Conservation (phyloP, 2,329 filamentous ascomycete species). For the Cladosporium sp. region DNA sequence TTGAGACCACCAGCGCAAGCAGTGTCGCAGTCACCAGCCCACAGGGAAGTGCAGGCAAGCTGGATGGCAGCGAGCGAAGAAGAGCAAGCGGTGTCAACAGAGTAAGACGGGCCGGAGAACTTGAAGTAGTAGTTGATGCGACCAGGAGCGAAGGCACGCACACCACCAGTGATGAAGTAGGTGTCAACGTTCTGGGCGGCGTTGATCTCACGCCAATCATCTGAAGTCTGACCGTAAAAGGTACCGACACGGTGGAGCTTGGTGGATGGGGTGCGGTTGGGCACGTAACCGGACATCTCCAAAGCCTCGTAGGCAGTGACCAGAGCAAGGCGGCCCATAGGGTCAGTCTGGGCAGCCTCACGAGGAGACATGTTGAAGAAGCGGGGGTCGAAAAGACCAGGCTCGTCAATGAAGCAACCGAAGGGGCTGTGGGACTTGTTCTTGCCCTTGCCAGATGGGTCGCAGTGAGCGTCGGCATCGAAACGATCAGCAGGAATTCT, state of each 20-base stretch:
- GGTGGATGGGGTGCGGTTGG: conserved; percentile 70
- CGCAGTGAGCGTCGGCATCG: conserved; percentile 69
- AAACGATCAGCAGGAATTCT: conserved; percentile 71
- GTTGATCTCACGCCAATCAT: conserved; percentile 78
- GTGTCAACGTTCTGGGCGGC: conserved; percentile 71
- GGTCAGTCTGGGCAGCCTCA: conserved; percentile 78
- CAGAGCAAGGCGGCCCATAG: conserved; percentile 75
- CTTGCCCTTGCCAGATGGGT: conserved; percentile 70
- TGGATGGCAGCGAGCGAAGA: conserved; percentile 73
- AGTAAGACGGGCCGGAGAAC: conserved; percentile 72
- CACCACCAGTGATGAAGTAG: conserved; percentile 66
- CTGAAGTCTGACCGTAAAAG: conserved; percentile 74
- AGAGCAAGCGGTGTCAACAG: conserved; percentile 77
- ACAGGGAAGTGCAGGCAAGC: conserved; percentile 70
- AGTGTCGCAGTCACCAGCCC: conserved; percentile 76
- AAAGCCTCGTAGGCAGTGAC: conserved; percentile 79
- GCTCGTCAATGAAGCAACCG: conserved; percentile 75
- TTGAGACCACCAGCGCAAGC: conserved; percentile 78
- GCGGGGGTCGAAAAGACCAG: conserved; percentile 75
- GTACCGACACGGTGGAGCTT: conserved; percentile 67
- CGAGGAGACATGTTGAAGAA: conserved; percentile 88
- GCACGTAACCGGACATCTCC: conserved; percentile 77
- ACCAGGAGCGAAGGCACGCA: conserved; percentile 62
- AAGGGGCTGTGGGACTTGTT: conserved; percentile 78
- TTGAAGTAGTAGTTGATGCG: conserved; percentile 77